Evolutionary conservation across 1,284 basidiomycete genomes (phyloP).

Genomic region (Sutorius eximius): DNA sequence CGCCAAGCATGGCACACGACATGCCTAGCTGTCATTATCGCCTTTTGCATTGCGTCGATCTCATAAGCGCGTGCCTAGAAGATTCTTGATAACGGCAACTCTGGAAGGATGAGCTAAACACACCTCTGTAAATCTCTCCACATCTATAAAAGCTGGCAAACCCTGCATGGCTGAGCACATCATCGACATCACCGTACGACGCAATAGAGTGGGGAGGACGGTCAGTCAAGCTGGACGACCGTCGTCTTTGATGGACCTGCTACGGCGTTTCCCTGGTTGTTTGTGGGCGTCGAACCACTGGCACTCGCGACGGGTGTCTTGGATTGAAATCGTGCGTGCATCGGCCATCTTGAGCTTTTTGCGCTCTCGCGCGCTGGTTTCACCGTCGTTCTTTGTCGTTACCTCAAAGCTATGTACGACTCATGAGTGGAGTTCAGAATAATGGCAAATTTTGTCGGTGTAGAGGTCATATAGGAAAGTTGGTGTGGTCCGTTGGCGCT

Average conservation of each 20-base stretch:
- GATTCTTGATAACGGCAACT: not conserved
- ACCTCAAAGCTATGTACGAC: too few species aligned
- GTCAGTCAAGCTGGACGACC: slow-evolving; percentile 41
- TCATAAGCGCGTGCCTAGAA: slow-evolving; percentile 80
- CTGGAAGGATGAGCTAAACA: slow-evolving; percentile 7
- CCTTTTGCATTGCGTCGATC: slow-evolving; percentile 82
- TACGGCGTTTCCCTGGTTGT: slow-evolving; percentile 17
- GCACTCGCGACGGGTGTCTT: slow-evolving; percentile 35
- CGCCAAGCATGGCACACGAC: slow-evolving; percentile 6
- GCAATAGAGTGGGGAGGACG: slow-evolving; percentile 8
- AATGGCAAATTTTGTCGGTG: too few species aligned
- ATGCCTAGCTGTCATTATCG: slow-evolving; percentile 79
- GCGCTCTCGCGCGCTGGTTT: slow-evolving; percentile 51
- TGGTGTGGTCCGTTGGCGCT: too few species aligned
- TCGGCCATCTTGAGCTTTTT: slow-evolving; percentile 66
- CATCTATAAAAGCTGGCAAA: slow-evolving; percentile 75
- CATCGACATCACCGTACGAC: not conserved
- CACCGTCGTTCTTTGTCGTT: slow-evolving; percentile 43
- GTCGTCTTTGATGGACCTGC: slow-evolving; percentile 43
- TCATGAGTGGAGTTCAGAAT: too few species aligned
- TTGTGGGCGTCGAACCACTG: slow-evolving; percentile 16
- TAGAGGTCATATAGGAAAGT: too few species aligned
- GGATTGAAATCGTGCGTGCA: slow-evolving; percentile 69
- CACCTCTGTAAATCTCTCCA: slow-evolving; percentile 86
- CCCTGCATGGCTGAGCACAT: slow-evolving; percentile 49